Percentiles rank a stretch among this genome's conserved stretches.
Conservation (phyloP, 768 basidiomycete genomes). For the Glaciozyma martinii region DNA sequence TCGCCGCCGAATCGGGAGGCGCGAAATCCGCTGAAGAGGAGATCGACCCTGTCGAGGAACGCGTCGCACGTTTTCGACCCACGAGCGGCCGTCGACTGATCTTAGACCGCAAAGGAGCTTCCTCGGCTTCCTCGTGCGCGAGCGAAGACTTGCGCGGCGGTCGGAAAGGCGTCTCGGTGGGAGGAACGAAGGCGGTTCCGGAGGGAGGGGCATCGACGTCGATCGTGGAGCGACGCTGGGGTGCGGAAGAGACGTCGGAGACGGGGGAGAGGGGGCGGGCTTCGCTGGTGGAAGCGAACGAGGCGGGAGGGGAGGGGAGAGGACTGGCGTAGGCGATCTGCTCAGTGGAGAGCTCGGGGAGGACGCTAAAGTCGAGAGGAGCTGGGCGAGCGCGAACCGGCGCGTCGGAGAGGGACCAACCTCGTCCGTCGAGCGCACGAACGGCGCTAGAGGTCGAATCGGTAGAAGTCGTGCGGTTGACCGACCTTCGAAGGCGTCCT, state of each 20-base stretch:
- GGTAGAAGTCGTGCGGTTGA: too few relatives aligned
- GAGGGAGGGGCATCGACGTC: too few relatives aligned
- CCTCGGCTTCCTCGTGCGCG: background rate
- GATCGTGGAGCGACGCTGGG: conserved; percentile 4
- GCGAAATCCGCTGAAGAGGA: background rate
- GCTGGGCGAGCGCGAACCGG: background rate
- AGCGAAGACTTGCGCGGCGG: background rate
- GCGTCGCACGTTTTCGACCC: background rate
- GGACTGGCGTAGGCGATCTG: background rate
- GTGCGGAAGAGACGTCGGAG: background rate
- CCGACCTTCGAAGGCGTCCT: background rate
- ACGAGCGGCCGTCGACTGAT: background rate
- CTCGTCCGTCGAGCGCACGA: background rate
- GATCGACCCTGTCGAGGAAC: background rate
- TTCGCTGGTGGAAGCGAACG: background rate
- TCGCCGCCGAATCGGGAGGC: background rate
- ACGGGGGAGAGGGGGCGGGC: background rate
- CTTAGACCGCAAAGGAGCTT: conserved; percentile 5
- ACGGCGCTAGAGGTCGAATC: background rate
- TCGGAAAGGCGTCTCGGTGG: background rate
- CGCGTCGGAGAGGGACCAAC: conserved; percentile 11
- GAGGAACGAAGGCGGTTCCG: conserved; percentile 11
- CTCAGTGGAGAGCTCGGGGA: background rate
- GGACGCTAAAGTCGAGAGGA: background rate
- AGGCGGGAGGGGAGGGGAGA: background rate